Evolutionary conservation across 805 yeast genomes (phyloP).

Genomic region (Yarrowia yakushimensis): DNA sequence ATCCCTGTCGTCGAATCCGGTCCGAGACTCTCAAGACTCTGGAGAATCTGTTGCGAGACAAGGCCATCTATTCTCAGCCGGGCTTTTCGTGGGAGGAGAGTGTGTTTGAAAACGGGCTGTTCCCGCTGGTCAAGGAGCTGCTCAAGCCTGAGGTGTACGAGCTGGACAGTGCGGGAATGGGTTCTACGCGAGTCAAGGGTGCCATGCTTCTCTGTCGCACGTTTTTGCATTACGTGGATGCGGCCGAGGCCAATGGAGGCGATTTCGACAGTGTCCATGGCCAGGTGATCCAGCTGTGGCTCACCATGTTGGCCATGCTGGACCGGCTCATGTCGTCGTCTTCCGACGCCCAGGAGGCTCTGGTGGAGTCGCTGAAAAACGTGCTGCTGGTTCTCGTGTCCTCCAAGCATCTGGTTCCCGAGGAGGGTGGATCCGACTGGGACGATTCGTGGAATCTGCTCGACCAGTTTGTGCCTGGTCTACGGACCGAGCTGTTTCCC

Average conservation of each 20-base stretch:
- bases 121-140: slow-evolving; percentile 67
- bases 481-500: slow-evolving; percentile 32
- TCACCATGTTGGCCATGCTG: slow-evolving; percentile 39
- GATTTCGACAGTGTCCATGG: neutral
- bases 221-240: slow-evolving; percentile 48
- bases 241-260: slow-evolving; percentile 23
- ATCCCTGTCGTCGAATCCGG: slow-evolving; percentile 78
- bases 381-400: slow-evolving; percentile 41
- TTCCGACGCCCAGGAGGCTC: slow-evolving; percentile 41
- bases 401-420: slow-evolving; percentile 32
- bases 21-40: slow-evolving; percentile 52
- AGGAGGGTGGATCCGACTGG: slow-evolving; percentile 39
- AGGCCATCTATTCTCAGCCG: neutral
- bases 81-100: slow-evolving; percentile 23
- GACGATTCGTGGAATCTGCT: slow-evolving; percentile 38
- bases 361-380: slow-evolving; percentile 43
- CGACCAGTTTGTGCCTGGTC: slow-evolving; percentile 41
- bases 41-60: slow-evolving; percentile 11
- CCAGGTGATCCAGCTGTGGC: slow-evolving; percentile 39
- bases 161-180: slow-evolving; percentile 62
- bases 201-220: slow-evolving; percentile 64
- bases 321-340: slow-evolving; percentile 42
- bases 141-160: slow-evolving; percentile 59
- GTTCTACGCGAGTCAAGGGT: slow-evolving; percentile 62
- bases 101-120: slow-evolving; percentile 66